These are phyloP conservation scores for Parascedosporium putredinis DNA, from an alignment of 2,329 filamentous ascomycete species.

Conservation along the genomic window DNA sequence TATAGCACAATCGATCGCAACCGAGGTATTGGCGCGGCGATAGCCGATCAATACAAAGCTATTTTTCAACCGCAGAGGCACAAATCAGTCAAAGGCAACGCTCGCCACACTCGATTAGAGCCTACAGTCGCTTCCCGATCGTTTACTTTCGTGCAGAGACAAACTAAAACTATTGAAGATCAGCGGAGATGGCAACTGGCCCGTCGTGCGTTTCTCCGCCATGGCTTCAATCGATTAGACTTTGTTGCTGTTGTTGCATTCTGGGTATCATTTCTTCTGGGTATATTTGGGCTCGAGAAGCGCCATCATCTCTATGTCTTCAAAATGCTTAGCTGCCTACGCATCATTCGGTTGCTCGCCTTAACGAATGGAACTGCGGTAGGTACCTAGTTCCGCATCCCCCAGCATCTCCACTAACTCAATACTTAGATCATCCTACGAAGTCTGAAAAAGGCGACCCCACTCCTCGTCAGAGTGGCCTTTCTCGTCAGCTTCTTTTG, in stretches of 20 bases:
- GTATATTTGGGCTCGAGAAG: conserved; percentile 58
- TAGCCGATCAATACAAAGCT: conserved; percentile 64
- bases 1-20: conserved; percentile 84
- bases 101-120: conserved; percentile 32
- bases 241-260: conserved; percentile 91
- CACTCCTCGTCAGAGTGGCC: conserved; percentile 80
- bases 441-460: conserved; percentile 91
- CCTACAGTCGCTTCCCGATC: conserved; percentile 63
- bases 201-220: conserved; percentile 81
- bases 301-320: conserved; percentile 74
- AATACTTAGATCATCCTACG: conserved; percentile 67
- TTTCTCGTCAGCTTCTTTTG: conserved; percentile 96
- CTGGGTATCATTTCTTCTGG: conserved; percentile 79
- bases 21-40: conserved; percentile 60
- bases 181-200: conserved; percentile 80
- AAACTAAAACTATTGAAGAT: conserved; percentile 52
- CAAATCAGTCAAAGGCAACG: conserved; percentile 50
- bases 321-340: conserved; percentile 89
- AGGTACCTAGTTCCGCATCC: too few species aligned
- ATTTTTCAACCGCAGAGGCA: conserved; percentile 77
- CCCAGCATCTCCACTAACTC: conserved; percentile 24
- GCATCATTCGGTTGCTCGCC: conserved; percentile 81
- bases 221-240: conserved; percentile 92
- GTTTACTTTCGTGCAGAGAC: conserved; percentile 62
- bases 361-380: conserved; percentile 89